phyloP scores from a whole-genome alignment of 2,329 filamentous ascomycete genomes.

The Colletotrichum sp. region DNA sequence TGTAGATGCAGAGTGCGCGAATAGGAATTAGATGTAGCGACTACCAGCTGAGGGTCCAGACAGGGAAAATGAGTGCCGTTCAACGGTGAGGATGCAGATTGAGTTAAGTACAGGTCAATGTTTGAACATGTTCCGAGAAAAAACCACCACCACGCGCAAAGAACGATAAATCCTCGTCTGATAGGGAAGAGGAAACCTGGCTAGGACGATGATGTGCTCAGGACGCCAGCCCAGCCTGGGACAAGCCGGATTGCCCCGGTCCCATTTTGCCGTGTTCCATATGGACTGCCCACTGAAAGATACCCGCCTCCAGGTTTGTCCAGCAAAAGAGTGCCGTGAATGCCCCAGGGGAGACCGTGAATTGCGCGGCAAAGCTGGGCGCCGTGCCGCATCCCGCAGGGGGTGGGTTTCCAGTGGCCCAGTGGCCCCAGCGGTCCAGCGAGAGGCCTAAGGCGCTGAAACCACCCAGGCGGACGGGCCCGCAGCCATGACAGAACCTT shows the following conservation, averaged over 20 bases:
- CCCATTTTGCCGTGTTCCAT: neutral
- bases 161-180: neutral
- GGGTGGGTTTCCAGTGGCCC: neutral
- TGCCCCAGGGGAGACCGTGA: neutral
- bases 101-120: neutral
- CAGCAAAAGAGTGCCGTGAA: neutral
- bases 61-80: neutral
- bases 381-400: slow-evolving; percentile 2
- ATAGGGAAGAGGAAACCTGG: neutral
- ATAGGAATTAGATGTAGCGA: neutral
- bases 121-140: neutral
- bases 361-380: slow-evolving; percentile 7
- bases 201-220: slow-evolving; percentile 18
- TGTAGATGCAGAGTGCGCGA: neutral
- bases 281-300: neutral
- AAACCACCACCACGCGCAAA: neutral
- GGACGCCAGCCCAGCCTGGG: slow-evolving; percentile 10
- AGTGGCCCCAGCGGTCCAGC: neutral
- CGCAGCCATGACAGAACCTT: neutral
- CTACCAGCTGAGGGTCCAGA: neutral
- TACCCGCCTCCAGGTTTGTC: neutral
- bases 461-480: neutral
- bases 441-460: neutral
- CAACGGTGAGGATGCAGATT: neutral
- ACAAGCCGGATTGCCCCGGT: slow-evolving; percentile 16